phyloP scores from a whole-genome alignment of 148 eudicot genomes.

The Vaccinium macrocarpon region DNA sequence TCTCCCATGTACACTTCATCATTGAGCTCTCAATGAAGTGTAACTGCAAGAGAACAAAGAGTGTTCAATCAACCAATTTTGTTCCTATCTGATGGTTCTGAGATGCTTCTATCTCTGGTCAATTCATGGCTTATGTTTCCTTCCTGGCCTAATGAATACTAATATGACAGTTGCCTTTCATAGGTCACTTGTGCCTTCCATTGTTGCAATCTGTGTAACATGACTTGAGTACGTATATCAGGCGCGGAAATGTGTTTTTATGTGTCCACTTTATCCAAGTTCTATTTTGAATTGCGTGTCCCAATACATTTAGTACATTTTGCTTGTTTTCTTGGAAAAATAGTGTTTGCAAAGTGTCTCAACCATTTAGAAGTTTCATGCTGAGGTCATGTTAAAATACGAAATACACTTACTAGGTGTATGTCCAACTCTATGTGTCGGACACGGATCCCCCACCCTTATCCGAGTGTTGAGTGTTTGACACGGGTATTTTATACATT shows the following conservation, averaged over 20 bases:
- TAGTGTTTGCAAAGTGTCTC: not conserved
- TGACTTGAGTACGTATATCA: not conserved
- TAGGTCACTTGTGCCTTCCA: not conserved
- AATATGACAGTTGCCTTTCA: not conserved
- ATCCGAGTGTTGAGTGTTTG: not conserved
- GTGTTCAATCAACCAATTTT: not conserved
- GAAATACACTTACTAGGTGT: not conserved
- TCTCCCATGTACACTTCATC: not conserved
- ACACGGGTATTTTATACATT: not conserved
- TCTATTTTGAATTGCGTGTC: not conserved
- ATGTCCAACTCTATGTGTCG: not conserved
- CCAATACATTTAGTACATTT: not conserved
- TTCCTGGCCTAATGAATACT: not conserved
- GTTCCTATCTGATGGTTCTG: not conserved
- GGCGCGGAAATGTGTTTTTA: not conserved
- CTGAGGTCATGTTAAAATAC: not conserved
- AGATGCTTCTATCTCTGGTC: not conserved
- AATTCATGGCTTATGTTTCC: constrained; percentile 4
- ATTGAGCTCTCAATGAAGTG: not conserved
- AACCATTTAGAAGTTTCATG: not conserved
- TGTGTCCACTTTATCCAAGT: too few species aligned
- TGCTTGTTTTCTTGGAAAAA: not conserved
- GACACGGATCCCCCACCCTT: not conserved
- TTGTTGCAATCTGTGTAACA: not conserved
- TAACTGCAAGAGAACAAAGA: not conserved